These are phyloP conservation scores for Glycine soja DNA, from an alignment of 306 rosid genomes.

Conservation along the genomic window DNA sequence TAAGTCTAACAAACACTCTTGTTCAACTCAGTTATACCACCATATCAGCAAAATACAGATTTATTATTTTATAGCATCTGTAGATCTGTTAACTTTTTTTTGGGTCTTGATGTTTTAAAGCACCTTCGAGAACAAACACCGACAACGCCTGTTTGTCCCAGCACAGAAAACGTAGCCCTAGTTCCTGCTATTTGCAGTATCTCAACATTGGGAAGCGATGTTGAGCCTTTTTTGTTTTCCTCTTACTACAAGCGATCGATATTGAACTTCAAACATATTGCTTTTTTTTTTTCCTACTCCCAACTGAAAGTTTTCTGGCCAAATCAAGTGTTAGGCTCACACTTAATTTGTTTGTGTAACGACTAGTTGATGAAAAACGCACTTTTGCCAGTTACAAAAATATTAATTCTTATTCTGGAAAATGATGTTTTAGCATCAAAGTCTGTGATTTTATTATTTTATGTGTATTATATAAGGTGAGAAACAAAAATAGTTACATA, in stretches of 20 bases:
- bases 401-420: not conserved
- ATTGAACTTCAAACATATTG: not conserved
- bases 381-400: constrained; percentile 1
- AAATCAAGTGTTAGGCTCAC: not conserved
- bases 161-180: constrained; percentile 31
- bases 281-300: not conserved
- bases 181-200: not conserved
- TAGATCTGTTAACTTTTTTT: not conserved
- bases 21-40: too few relatives aligned
- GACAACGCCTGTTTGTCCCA: too few relatives aligned
- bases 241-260: not conserved
- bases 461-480: not conserved
- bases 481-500: not conserved
- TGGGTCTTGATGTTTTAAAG: not conserved
- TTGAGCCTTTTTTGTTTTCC: not conserved
- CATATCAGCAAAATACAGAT: too few relatives aligned
- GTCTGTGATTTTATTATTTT: not conserved
- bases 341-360: not conserved
- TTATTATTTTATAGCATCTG: too few relatives aligned
- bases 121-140: constrained; percentile 4
- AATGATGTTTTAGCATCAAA: not conserved
- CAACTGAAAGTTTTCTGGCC: constrained; percentile 13
- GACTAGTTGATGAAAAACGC: not conserved
- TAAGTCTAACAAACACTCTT: too few relatives aligned
- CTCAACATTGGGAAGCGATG: constrained; percentile 34